Percentiles rank a stretch among this genome's conserved stretches.
Conservation (phyloP, 129 eudicot genomes). For the Heracleum sosnowskyi region DNA sequence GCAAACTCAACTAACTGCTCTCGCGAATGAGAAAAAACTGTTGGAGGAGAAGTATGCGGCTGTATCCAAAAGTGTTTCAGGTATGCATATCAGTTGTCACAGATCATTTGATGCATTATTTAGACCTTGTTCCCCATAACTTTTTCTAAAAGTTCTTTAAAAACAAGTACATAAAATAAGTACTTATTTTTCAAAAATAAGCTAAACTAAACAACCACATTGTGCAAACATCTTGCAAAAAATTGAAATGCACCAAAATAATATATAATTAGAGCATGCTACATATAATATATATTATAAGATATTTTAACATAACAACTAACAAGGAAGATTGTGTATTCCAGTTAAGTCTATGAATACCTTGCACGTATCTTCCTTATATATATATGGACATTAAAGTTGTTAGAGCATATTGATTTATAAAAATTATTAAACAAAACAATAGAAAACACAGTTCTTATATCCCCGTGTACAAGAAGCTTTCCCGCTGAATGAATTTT, state of each 20-base stretch:
- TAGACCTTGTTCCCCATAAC: background rate
- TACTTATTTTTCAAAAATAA: background rate
- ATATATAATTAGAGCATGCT: background rate
- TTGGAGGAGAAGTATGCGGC: conserved; percentile 67
- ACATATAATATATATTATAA: background rate
- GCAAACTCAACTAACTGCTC: conserved; percentile 53
- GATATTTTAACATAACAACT: background rate
- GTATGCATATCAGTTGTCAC: conserved; percentile 21
- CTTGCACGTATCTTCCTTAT: background rate
- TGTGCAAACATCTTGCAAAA: background rate
- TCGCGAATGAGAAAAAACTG: conserved; percentile 61
- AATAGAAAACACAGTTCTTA: background rate
- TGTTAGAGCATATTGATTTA: background rate
- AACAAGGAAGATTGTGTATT: background rate
- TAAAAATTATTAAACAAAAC: background rate
- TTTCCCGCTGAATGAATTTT: background rate
- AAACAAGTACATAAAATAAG: background rate
- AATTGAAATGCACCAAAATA: background rate
- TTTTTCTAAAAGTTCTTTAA: background rate
- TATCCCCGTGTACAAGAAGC: background rate
- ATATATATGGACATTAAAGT: background rate
- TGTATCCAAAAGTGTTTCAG: conserved; percentile 50
- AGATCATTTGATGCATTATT: background rate
- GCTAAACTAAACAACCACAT: background rate
- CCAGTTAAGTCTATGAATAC: background rate